Base-by-base conservation (phyloP, 2,329 filamentous ascomycete species). In the Pseudogymnoascus sp. region DNA sequence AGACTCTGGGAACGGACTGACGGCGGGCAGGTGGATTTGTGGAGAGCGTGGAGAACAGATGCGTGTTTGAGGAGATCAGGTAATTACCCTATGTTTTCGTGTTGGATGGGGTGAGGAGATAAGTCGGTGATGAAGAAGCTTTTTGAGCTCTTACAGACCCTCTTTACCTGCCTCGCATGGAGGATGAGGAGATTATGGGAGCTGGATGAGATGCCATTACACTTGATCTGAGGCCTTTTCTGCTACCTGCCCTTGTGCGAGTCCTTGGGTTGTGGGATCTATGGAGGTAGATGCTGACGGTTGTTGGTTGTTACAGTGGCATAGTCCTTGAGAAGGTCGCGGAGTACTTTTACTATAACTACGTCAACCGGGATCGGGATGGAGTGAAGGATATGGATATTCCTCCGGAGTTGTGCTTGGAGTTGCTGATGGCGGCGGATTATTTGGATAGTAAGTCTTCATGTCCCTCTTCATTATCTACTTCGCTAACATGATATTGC, bases 261-360 rank as follows among this genome's bases (percentile, higher is more conserved):
- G 21, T 59, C 59, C 14, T 10, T 62, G 62, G 21, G 21, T 41
- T 60, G 64, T 38, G 52, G 41, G 60, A 39, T 62, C 8, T 43
- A 33, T 49, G 29, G 49, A 38, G 59, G 60, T 29, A 43, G 35
- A 14, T 61, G 37, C 31, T 60, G 31, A 35, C 38, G 19, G n/a
- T 31, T 65, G 71, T 66, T 63, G 23, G 16, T 14, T 43, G 35
- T 12, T 60, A 68, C 72, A 92, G 88, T 74, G 87, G 85, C 66
- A 78, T 87, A 61, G 83, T 92, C 5, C 83, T 93, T 2, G 89
- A 92, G 73, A 91, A 91, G 72, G 86, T 92, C 33, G 89, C 87
- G 73, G 88, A 92, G 75, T 93, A 92, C 75, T 87, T 92, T 65
- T 89, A 91, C 72, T 92, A 92, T 78, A 89, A 89, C 78, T 87